Base-by-base conservation (phyloP, 192 early-diverging fungal genomes). In the Gorgonomyces haynaldii region DNA sequence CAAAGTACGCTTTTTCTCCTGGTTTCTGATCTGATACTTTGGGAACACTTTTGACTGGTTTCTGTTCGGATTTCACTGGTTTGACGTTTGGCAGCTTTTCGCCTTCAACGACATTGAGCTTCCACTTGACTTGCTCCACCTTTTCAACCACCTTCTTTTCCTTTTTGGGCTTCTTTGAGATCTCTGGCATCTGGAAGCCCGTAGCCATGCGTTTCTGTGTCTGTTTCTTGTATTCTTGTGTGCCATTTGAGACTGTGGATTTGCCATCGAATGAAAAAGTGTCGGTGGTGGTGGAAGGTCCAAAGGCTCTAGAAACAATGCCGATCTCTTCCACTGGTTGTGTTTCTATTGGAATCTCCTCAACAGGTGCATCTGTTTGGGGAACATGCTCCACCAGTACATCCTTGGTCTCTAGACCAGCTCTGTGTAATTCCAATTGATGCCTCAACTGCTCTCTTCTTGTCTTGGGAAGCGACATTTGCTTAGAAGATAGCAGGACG, bases 361-460 rank as follows among this genome's bases (percentile, higher is more conserved):
- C 12, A 31, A 5, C 5, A 12, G 5, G 5, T 31, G 30, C 30
- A 5, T 12, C 5, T 5, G 5, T 5, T 31, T 5, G 30, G 30
- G 12, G 6, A 31, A 31, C 39, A 20, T 17, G 57, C 27, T 5
- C 70, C 35, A 2, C 72, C 72, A 23, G 37, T 47, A n/a, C 69
- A 39, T 46, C 73, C 64, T 51, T 75, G 62, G 39, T 57, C 30
- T 42, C 69, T 46, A 4, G 72, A 61, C 48, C 57, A 47, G 0
- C 63, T 43, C 52, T 73, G 45, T 42, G 53, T 66, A 44, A 73
- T 64, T 17, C 52, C 47, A 8, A 61, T 59, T 3, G 67, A 64
- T 32, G 60, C 38, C 57, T 75, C 66, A 23, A 13, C 54, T 50
- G 34, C 47, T 42, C 75, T 63, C 7, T 70, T 46, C n/a, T 24